Conservation (phyloP, 1,139 yeast species). For the Yamadazyma sp. region DNA sequence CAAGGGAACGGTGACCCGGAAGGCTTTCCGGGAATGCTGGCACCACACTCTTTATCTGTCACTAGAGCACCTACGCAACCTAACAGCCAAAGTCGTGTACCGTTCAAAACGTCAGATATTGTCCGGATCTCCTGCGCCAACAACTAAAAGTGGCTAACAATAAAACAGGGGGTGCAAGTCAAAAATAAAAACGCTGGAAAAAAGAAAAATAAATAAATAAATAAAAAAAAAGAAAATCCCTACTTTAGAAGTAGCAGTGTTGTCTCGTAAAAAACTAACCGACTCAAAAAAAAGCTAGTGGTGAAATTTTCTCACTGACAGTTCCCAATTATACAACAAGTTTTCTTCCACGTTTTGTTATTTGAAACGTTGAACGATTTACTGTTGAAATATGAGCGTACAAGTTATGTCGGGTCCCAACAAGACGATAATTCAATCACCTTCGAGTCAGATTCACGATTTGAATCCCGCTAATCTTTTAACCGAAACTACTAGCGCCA, state of each 20-base stretch:
- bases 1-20: too few species aligned
- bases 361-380: too few species aligned
- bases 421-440: conserved; percentile 5
- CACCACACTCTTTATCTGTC: too few species aligned
- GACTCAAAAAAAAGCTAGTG: background rate
- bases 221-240: background rate
- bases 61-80: too few species aligned
- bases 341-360: too few species aligned
- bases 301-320: conserved; percentile 1
- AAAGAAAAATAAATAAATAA: background rate
- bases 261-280: conserved; percentile 3
- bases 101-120: too few species aligned
- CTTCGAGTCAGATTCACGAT: conserved; percentile 7
- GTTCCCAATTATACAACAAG: background rate
- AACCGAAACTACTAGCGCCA: conserved; percentile 77
- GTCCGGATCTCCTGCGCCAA: too few species aligned
- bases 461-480: conserved; percentile 22
- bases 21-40: too few species aligned
- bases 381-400: conserved; percentile 6
- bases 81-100: too few species aligned
- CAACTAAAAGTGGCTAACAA: too few species aligned
- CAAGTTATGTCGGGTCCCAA: conserved; percentile 4
- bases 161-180: conserved; percentile 3
- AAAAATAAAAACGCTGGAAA: background rate
- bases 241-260: background rate